Conservation (phyloP, 176 grass and related monocot genomes). For the Elymus sibiricus region DNA sequence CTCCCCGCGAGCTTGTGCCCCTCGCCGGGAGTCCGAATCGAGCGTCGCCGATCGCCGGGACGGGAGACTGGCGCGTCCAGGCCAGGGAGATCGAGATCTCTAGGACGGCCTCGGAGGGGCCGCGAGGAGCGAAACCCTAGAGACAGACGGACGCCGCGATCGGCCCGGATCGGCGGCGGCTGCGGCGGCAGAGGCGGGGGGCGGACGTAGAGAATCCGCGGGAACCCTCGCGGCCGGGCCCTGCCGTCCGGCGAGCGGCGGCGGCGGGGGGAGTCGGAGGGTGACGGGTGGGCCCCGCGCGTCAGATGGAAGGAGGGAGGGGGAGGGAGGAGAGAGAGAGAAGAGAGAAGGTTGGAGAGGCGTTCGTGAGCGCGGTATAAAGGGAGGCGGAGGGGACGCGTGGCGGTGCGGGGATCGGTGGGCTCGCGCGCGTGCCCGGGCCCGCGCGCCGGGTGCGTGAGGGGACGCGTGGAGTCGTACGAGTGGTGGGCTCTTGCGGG, state of each 20-base stretch:
- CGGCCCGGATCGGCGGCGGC: conserved; percentile 22
- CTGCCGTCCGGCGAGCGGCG: conserved; percentile 47
- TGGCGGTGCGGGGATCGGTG: neutral
- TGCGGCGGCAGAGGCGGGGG: neutral
- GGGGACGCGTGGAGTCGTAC: neutral
- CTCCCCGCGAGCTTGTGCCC: conserved; percentile 11
- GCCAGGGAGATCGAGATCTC: conserved; percentile 32
- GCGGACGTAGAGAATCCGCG: neutral
- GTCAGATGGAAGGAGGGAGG: neutral
- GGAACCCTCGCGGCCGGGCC: conserved; percentile 2
- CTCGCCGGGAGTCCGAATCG: conserved; percentile 9
- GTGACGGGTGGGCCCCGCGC: conserved; percentile 32
- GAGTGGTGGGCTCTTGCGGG: neutral
- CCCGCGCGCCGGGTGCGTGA: neutral
- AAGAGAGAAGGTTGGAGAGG: neutral
- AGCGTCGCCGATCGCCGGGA: neutral
- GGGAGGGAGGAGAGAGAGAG: neutral
- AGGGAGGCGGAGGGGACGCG: neutral
- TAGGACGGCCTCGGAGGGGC: neutral
- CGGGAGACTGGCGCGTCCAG: neutral
- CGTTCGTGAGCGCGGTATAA: neutral
- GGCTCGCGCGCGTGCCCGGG: neutral
- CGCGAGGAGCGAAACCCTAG: conserved; percentile 42
- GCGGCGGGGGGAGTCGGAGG: neutral
- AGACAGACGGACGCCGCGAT: conserved; percentile 5